Conservation (phyloP, 257 asterid genomes). For the Solanum paucissectum region DNA sequence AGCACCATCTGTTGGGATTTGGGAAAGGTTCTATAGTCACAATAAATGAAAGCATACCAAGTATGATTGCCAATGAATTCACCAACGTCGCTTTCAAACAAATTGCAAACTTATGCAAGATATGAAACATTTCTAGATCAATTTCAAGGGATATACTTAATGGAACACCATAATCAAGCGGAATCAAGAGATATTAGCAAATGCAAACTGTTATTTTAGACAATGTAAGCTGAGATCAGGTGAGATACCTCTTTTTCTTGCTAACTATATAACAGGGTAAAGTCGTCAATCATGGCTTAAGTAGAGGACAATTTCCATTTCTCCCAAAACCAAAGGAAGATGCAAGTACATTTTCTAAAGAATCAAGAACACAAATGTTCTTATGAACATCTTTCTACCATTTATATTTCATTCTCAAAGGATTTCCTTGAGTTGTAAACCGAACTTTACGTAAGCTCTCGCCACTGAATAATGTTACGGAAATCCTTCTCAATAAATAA, state of each 20-base stretch:
- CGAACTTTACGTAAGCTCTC: not conserved
- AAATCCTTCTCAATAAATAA: not conserved
- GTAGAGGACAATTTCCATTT: not conserved
- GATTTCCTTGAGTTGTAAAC: not conserved
- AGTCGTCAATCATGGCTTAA: not conserved
- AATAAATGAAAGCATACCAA: not conserved
- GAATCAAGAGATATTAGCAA: not conserved
- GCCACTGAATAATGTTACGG: not conserved
- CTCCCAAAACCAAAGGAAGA: not conserved
- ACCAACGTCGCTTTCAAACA: not conserved
- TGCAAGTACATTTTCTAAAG: not conserved
- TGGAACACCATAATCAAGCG: not conserved
- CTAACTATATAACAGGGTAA: not conserved
- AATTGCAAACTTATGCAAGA: not conserved
- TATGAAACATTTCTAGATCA: not conserved
- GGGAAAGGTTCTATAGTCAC: not conserved
- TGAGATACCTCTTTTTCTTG: not conserved
- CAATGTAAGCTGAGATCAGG: not conserved
- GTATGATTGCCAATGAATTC: not conserved
- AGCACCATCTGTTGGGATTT: not conserved
- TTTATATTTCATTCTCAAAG: not conserved
- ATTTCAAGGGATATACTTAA: not conserved
- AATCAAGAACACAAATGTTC: not conserved
- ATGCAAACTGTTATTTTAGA: not conserved
- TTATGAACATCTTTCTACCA: not conserved